Base-by-base conservation (phyloP, 2,329 filamentous ascomycete genomes). In the Aciculosporium take region DNA sequence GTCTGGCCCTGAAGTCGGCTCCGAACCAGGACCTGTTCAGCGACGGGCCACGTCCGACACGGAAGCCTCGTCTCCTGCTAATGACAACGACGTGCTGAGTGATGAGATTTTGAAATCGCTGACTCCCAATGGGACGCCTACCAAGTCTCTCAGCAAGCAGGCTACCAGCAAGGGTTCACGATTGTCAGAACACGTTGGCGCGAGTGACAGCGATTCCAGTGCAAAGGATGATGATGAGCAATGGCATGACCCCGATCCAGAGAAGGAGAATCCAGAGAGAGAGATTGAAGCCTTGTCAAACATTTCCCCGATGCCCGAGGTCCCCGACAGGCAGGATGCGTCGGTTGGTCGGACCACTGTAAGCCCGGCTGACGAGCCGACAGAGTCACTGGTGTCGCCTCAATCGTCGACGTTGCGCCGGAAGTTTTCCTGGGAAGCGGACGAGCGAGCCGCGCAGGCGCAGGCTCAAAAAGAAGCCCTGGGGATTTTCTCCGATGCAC, bases 101-200 rank as follows among this genome's bases (percentile, higher is more conserved):
- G 79, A 84, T 45, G 84, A 88, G 51, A 88, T 88, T 41, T 76
- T 85, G 40, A 76, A 74, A 44, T 82, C 76, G 32, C 64, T 88
- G 2, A 78, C 69, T 41, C 71, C 78, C 0, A 55, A 64, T 10
- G 60, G 60, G 12, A 47, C 35, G 24, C 33, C 51, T 29, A 32
- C 45, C 5, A 42, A 52, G 1, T 42, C 20, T 42, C 48, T 23
- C 42, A 44, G 15, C 7, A 30, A 9, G 7, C 46, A 43, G 12
- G 48, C 49, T 7, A 48, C 46, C 17, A 35, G 45, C 6, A 45
- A 48, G 20, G 44, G 44, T 10, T 45, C 54, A 7, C 39, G 50
- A n/a, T 42, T 50, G 5, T 47, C 45, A 4, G 46, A 40, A 4
- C 44, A 45, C 7, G 45, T 42, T 9, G 48, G 46, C 30, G 33